Evolutionary conservation across 441 rosid species (phyloP).

Genomic region (Populus hybrid): DNA sequence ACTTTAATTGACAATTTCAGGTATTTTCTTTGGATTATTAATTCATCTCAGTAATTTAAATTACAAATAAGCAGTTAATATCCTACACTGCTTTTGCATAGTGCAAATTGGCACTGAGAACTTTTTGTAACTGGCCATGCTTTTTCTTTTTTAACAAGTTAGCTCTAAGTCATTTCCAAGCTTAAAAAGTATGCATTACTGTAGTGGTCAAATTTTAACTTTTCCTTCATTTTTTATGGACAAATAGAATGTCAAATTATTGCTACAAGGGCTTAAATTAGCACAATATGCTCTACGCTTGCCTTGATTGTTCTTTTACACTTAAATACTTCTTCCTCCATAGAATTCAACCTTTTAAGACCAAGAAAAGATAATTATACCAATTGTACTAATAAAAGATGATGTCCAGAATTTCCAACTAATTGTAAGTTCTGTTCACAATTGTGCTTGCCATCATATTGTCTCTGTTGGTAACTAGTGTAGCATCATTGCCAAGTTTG

Average conservation of each 20-base stretch:
- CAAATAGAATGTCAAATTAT: slow-evolving; percentile 6
- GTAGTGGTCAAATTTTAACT: neutral
- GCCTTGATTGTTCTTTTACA: neutral
- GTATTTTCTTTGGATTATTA: slow-evolving; percentile 33
- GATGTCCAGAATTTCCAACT: neutral
- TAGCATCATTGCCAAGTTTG: neutral
- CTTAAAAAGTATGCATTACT: neutral
- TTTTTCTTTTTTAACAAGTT: neutral
- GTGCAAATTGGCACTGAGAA: neutral
- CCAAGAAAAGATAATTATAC: neutral
- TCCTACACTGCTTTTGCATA: neutral
- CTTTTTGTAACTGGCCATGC: neutral
- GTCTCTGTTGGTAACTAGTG: neutral
- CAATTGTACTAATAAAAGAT: neutral
- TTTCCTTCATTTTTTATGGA: neutral
- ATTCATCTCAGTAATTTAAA: neutral
- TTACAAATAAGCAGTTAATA: neutral
- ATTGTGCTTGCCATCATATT: neutral
- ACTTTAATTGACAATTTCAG: slow-evolving; percentile 90
- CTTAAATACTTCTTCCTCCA: neutral
- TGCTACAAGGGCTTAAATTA: neutral
- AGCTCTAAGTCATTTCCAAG: neutral
- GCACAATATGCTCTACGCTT: neutral
- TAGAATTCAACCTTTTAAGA: neutral
- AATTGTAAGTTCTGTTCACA: neutral